phyloP scores from a whole-genome alignment of 768 basidiomycete genomes.

The Naganishia onofrii region DNA sequence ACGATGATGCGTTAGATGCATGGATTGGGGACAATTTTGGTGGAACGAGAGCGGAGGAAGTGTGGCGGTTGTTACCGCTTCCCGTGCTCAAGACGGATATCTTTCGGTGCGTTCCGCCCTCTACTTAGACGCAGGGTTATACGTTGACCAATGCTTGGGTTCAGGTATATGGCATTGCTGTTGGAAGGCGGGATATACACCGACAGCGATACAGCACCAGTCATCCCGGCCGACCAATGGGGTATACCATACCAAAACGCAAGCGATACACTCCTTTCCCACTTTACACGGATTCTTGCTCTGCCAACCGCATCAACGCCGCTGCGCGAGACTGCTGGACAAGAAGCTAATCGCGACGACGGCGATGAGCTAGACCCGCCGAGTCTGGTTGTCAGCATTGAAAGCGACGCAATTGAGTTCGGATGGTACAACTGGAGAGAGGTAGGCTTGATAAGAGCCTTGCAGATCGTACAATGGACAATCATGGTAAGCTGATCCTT shows the following conservation, averaged over 20 bases:
- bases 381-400: conserved; percentile 39
- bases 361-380: conserved; percentile 38
- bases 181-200: conserved; percentile 46
- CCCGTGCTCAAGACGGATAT: conserved; percentile 42
- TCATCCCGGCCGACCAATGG: conserved; percentile 43
- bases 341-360: conserved; percentile 34
- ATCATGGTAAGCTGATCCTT: conserved; percentile 34
- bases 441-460: conserved; percentile 36
- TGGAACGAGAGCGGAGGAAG: conserved; percentile 36
- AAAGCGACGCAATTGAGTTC: conserved; percentile 43
- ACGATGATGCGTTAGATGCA: conserved; percentile 34
- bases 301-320: conserved; percentile 24
- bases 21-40: conserved; percentile 41
- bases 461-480: conserved; percentile 45
- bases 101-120: conserved; percentile 32
- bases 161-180: conserved; percentile 40
- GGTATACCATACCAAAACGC: conserved; percentile 37
- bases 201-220: conserved; percentile 38
- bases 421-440: conserved; percentile 42
- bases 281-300: conserved; percentile 38
- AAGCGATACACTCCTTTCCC: conserved; percentile 37
- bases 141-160: not conserved
- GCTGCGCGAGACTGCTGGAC: not conserved
- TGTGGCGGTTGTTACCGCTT: conserved; percentile 39
- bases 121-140: too few species aligned